phyloP scores from a whole-genome alignment of 805 yeast species.

The Candida alai region DNA sequence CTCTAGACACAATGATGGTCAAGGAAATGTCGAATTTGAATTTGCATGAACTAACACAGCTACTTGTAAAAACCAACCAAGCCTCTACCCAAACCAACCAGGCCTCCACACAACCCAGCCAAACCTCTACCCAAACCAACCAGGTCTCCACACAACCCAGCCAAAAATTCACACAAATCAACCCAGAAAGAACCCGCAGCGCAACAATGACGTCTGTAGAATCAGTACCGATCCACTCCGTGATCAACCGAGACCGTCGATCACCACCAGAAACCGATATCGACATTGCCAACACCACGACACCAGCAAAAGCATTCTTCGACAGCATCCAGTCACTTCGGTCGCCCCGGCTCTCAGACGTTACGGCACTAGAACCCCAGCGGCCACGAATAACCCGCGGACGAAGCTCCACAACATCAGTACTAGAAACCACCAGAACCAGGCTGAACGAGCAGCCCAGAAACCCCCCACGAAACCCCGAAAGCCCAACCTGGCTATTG shows the following conservation, averaged over 20 bases:
- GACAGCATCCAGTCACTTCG: no score
- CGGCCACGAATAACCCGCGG: background rate
- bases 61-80: no score
- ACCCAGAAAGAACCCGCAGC: conserved; percentile 1
- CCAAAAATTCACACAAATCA: background rate
- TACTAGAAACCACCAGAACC: conserved; percentile 1
- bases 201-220: conserved; percentile 1
- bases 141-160: background rate
- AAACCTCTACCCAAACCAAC: conserved; percentile 1
- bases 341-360: no score
- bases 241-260: conserved; percentile 2
- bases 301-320: no score
- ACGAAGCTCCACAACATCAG: conserved; percentile 2
- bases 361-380: no score
- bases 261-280: conserved; percentile 1
- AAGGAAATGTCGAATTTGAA: no score
- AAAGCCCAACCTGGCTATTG: conserved; percentile 51
- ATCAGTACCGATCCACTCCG: conserved; percentile 3
- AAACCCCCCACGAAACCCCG: conserved; percentile 3
- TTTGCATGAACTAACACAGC: no score
- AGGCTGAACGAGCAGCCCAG: no score
- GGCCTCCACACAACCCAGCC: background rate
- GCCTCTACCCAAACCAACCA: no score
- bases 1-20: no score
- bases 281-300: no score